A percentile compares a stretch with the other conserved stretches of the same genome.
Evolutionary conservation across 345 rosid species (phyloP).

Genomic region (Aquilaria yunnanensis): DNA sequence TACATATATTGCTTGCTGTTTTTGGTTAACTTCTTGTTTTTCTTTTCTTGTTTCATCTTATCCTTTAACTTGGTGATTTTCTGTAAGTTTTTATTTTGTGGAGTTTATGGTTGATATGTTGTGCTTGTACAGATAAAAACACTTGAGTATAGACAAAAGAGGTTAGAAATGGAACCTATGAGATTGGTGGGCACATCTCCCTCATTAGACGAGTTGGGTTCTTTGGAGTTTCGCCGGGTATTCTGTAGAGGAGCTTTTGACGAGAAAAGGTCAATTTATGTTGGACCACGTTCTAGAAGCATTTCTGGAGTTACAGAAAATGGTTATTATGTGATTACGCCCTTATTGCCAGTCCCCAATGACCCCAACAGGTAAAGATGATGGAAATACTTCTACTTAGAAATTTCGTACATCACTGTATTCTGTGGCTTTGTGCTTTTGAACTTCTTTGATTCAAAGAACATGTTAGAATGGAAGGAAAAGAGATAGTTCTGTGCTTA

Average conservation of each 20-base stretch:
- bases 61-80: neutral
- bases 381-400: neutral
- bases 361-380: conserved; percentile 56
- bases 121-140: conserved; percentile 48
- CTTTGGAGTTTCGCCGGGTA: conserved; percentile 78
- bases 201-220: conserved; percentile 32
- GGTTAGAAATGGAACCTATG: conserved; percentile 73
- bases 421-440: too few species aligned
- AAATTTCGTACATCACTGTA: too few species aligned
- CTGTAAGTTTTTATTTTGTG: conserved; percentile 1
- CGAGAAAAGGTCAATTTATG: conserved; percentile 55
- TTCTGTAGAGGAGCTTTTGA: conserved; percentile 67
- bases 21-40: neutral
- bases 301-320: conserved; percentile 92
- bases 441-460: too few species aligned
- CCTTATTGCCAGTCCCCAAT: conserved; percentile 59
- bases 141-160: conserved; percentile 60
- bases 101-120: conserved; percentile 1
- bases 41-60: conserved; percentile 2
- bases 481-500: too few species aligned
- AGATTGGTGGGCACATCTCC: conserved; percentile 40
- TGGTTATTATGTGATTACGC: conserved; percentile 76
- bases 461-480: too few species aligned
- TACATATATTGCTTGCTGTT: too few species aligned
- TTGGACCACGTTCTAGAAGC: conserved; percentile 94